These are phyloP conservation scores for Coriaria nepalensis DNA, from an alignment of 306 rosid species.

Conservation along the genomic window DNA sequence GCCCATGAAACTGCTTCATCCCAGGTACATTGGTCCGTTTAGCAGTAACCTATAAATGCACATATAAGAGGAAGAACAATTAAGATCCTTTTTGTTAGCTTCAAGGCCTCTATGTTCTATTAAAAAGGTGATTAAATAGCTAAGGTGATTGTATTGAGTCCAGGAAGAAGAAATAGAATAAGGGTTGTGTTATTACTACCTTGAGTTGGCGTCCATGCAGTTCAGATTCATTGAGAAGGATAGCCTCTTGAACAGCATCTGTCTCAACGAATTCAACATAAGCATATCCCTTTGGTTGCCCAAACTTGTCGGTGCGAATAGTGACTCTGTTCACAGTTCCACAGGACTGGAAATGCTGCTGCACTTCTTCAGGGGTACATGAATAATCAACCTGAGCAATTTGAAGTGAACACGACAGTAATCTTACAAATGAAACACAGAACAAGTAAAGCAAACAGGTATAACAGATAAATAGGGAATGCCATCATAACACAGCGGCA, in stretches of 20 bases:
- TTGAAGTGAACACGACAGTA: not conserved
- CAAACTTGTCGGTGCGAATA: slow-evolving; percentile 75
- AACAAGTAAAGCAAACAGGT: slow-evolving; percentile 1
- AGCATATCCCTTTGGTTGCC: slow-evolving; percentile 87
- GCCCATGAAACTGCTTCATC: slow-evolving; percentile 69
- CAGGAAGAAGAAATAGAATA: not conserved
- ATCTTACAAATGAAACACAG: not conserved
- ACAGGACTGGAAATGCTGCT: slow-evolving; percentile 76
- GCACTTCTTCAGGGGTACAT: slow-evolving; percentile 84
- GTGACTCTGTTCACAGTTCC: slow-evolving; percentile 77
- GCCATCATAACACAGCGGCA: no score
- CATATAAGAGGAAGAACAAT: not conserved
- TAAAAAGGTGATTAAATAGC: no score
- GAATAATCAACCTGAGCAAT: slow-evolving; percentile 60
- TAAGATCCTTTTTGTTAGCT: no score
- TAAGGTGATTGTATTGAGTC: not conserved
- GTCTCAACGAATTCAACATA: slow-evolving; percentile 68
- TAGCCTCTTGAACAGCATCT: slow-evolving; percentile 77
- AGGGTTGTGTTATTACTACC: slow-evolving; percentile 19
- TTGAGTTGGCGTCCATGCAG: slow-evolving; percentile 82
- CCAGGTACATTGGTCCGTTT: slow-evolving; percentile 74
- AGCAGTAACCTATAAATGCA: slow-evolving; percentile 38
- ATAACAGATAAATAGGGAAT: not conserved
- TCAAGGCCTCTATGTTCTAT: no score
- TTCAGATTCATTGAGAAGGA: slow-evolving; percentile 62